These are phyloP conservation scores for Camelina hispida DNA, from an alignment of 345 rosid species.

Conservation along the genomic window DNA sequence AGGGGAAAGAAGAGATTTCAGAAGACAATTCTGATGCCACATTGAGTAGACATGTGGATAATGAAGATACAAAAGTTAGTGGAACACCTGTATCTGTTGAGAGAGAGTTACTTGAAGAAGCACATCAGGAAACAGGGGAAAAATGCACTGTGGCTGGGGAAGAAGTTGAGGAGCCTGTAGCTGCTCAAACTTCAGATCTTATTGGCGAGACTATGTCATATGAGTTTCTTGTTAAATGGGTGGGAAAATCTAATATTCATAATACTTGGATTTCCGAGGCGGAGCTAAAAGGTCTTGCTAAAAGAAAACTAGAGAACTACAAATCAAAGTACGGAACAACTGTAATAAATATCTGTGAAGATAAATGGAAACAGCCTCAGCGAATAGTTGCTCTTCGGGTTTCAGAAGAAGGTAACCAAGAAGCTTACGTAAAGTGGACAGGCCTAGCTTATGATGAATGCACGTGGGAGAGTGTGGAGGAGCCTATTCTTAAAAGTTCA, in stretches of 20 bases:
- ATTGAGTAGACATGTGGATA: slow-evolving; percentile 46
- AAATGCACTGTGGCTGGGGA: slow-evolving; percentile 44
- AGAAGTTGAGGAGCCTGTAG: slow-evolving; percentile 51
- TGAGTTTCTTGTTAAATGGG: slow-evolving; percentile 98
- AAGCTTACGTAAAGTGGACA: slow-evolving; percentile 96
- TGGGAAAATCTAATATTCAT: slow-evolving; percentile 89
- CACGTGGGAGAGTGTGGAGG: slow-evolving; percentile 96
- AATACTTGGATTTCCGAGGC: slow-evolving; percentile 95
- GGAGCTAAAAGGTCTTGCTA: slow-evolving; percentile 83
- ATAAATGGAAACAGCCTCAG: slow-evolving; percentile 97
- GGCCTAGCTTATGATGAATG: slow-evolving; percentile 98
- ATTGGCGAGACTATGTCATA: slow-evolving; percentile 52
- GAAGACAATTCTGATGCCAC: slow-evolving; percentile 51
- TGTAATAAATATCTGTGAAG: slow-evolving; percentile 92
- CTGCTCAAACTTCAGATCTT: slow-evolving; percentile 46
- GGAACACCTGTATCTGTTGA: slow-evolving; percentile 45
- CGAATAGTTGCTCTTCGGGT: slow-evolving; percentile 73
- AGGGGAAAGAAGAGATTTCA: slow-evolving; percentile 48
- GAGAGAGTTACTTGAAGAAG: slow-evolving; percentile 45
- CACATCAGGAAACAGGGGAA: slow-evolving; percentile 43
- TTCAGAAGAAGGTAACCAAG: slow-evolving; percentile 60
- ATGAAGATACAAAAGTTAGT: slow-evolving; percentile 46
- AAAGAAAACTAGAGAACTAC: slow-evolving; percentile 96
- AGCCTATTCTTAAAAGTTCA: slow-evolving; percentile 65
- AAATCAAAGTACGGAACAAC: slow-evolving; percentile 92